Conservation (phyloP, 768 basidiomycete genomes). For the Astraeus odoratus region DNA sequence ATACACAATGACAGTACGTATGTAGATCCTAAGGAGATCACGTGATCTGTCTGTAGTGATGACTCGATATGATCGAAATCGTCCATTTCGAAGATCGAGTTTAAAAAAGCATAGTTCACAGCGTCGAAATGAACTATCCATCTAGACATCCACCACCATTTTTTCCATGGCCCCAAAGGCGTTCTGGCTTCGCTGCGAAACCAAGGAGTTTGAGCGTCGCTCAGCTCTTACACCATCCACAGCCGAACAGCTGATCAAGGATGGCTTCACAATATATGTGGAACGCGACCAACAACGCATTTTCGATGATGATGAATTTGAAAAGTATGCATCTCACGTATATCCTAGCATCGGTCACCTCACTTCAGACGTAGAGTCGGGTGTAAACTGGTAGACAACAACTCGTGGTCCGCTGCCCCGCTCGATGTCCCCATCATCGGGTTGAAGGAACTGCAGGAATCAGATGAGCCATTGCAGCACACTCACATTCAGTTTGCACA, state of each 20-base stretch:
- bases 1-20: no score
- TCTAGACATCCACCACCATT: not conserved
- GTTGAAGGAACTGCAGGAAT: conserved; percentile 89
- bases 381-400: conserved; percentile 80
- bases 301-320: conserved; percentile 90
- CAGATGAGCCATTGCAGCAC: conserved; percentile 77
- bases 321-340: conserved; percentile 54
- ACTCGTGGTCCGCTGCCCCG: conserved; percentile 84
- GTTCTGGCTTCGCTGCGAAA: conserved; percentile 96
- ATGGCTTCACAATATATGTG: conserved; percentile 84
- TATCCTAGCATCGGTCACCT: conserved; percentile 4
- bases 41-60: no score
- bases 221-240: conserved; percentile 91
- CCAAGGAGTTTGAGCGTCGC: conserved; percentile 89
- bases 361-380: conserved; percentile 56
- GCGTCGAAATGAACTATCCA: no score
- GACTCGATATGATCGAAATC: no score
- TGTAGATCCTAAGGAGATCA: no score
- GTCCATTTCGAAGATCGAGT: no score
- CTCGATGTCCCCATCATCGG: conserved; percentile 77
- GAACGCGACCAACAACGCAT: conserved; percentile 93
- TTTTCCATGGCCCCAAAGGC: not conserved
- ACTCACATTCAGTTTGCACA: conserved; percentile 98
- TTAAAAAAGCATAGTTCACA: no score
- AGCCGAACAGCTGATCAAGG: conserved; percentile 79